These are phyloP conservation scores for Thermothielavioides terrestris DNA, from an alignment of 495 filamentous ascomycete species.

Conservation along the genomic window DNA sequence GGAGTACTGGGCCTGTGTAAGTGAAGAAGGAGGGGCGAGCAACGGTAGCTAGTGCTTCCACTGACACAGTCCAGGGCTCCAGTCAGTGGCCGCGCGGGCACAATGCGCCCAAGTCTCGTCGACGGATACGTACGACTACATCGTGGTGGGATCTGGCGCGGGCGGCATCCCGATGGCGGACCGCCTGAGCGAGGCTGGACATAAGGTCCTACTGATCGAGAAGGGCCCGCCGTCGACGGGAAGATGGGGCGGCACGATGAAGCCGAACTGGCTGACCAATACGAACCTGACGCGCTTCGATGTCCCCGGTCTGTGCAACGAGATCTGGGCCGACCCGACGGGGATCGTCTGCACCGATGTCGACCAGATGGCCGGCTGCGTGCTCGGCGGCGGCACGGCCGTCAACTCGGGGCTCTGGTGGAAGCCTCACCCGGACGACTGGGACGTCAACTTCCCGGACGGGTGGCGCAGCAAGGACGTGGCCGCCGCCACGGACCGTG, in stretches of 20 bases:
- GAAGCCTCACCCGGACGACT: constrained; percentile 47
- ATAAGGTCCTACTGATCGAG: constrained; percentile 54
- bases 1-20: constrained; percentile 7
- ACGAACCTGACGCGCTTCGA: constrained; percentile 63
- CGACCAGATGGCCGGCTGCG: constrained; percentile 62
- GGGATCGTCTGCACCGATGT: constrained; percentile 57
- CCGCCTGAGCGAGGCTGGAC: constrained; percentile 51
- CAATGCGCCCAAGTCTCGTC: constrained; percentile 33
- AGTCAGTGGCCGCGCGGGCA: constrained; percentile 20
- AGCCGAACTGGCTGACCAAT: constrained; percentile 53
- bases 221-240: constrained; percentile 51
- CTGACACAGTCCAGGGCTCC: constrained; percentile 8
- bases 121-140: constrained; percentile 51
- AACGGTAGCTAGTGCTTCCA: background rate
- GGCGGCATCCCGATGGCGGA: constrained; percentile 56
- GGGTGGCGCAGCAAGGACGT: constrained; percentile 62
- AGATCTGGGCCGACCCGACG: constrained; percentile 51
- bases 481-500: constrained; percentile 43
- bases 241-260: constrained; percentile 45
- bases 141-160: constrained; percentile 54
- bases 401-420: constrained; percentile 56
- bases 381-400: constrained; percentile 64
- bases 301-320: constrained; percentile 62
- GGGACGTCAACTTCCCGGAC: constrained; percentile 60
- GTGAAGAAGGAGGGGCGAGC: background rate